Evolutionary conservation across 768 basidiomycete genomes (phyloP).

Genomic region (Tephrocybe rancida): DNA sequence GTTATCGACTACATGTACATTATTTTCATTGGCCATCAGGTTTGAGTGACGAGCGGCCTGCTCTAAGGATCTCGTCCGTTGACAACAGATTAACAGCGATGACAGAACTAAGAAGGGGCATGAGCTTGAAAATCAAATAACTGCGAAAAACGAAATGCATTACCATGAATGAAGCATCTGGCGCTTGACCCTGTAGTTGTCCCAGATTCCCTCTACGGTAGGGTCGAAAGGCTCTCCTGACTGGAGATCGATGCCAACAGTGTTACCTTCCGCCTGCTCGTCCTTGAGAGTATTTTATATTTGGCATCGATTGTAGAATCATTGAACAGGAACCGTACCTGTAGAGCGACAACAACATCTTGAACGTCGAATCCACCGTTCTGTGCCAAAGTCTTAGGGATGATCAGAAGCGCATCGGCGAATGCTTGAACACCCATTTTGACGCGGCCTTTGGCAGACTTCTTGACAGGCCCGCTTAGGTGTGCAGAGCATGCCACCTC

Average conservation of each 20-base stretch:
- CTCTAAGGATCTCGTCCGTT: slow-evolving; percentile 93
- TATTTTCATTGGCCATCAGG: slow-evolving; percentile 61
- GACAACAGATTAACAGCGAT: slow-evolving; percentile 95
- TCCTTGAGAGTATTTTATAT: slow-evolving; percentile 50
- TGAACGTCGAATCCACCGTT: slow-evolving; percentile 98
- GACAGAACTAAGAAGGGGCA: slow-evolving; percentile 59
- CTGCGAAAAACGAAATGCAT: slow-evolving; percentile 24
- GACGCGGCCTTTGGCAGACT: slow-evolving; percentile 86
- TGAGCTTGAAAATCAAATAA: slow-evolving; percentile 24
- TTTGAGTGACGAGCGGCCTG: slow-evolving; percentile 86
- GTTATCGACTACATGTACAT: slow-evolving; percentile 1
- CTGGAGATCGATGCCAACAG: slow-evolving; percentile 89
- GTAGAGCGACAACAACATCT: slow-evolving; percentile 89
- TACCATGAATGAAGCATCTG: slow-evolving; percentile 98
- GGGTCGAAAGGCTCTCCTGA: slow-evolving; percentile 98
- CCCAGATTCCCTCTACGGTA: slow-evolving; percentile 95
- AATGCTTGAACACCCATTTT: slow-evolving; percentile 99
- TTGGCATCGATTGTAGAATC: neutral
- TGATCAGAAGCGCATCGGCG: slow-evolving; percentile 90
- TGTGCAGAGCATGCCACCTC: slow-evolving; percentile 91
- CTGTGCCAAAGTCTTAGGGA: slow-evolving; percentile 94
- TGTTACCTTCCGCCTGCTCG: slow-evolving; percentile 91
- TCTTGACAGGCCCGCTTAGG: slow-evolving; percentile 78
- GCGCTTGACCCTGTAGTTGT: slow-evolving; percentile 97
- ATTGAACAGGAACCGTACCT: slow-evolving; percentile 51